A percentile compares a stretch with the other conserved stretches of the same genome.
Conservation (phyloP, 2,329 filamentous ascomycete species). For the Colletotrichum australisinense region DNA sequence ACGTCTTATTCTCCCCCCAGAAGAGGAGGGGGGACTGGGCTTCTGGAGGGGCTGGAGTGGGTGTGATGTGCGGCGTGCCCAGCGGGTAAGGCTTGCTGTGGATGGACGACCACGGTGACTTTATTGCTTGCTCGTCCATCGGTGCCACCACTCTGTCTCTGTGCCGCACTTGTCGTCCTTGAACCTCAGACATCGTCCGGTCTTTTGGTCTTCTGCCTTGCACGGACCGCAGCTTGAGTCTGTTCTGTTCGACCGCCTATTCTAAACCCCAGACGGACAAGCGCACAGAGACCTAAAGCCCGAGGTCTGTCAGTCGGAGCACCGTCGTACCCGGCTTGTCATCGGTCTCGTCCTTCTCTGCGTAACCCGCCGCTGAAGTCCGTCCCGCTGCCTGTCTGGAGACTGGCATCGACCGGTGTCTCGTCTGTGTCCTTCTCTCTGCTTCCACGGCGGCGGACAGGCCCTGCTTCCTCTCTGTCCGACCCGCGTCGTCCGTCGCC, state of each 20-base stretch:
- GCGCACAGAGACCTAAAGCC: background rate
- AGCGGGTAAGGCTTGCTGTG: background rate
- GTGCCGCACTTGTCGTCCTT: background rate
- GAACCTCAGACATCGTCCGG: conserved; percentile 24
- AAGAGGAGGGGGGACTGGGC: background rate
- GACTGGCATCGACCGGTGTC: conserved; percentile 14
- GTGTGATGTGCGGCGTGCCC: background rate
- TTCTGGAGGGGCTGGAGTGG: background rate
- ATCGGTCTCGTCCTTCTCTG: background rate
- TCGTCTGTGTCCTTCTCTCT: conserved; percentile 33
- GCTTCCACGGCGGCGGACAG: conserved; percentile 31
- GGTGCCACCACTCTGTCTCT: conserved; percentile 1
- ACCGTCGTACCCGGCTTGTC: conserved; percentile 21
- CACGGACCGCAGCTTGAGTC: background rate
- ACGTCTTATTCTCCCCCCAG: background rate
- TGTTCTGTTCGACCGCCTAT: conserved; percentile 8
- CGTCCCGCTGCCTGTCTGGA: conserved; percentile 18
- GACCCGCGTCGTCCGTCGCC: conserved; percentile 21
- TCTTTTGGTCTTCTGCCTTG: conserved; percentile 1
- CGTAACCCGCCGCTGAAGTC: conserved; percentile 7
- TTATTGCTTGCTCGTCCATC: background rate
- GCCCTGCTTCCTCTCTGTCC: conserved; percentile 5
- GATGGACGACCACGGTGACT: background rate
- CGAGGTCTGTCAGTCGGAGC: background rate
- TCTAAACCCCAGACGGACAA: background rate